Evolutionary conservation across 768 basidiomycete genomes (phyloP).

Genomic region (Mycena filopes): DNA sequence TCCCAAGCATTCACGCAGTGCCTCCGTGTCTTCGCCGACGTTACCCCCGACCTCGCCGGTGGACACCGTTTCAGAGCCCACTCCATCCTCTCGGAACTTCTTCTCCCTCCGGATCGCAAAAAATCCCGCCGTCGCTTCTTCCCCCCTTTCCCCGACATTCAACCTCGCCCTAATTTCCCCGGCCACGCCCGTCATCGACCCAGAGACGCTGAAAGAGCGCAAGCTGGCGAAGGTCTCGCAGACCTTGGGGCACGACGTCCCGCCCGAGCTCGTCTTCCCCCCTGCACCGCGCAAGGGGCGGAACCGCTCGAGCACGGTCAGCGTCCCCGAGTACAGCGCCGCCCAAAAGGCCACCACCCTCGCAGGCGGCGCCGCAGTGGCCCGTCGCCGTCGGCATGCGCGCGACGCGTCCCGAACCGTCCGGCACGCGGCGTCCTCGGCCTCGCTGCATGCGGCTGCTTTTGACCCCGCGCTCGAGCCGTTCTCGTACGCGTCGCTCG

Average conservation of each 20-base stretch:
- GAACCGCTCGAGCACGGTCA: slow-evolving; percentile 31
- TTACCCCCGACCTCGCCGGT: not conserved
- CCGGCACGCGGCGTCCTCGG: slow-evolving; percentile 25
- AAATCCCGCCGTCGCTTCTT: not conserved
- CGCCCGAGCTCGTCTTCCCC: slow-evolving; percentile 31
- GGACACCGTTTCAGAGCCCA: not conserved
- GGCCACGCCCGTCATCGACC: slow-evolving; percentile 12
- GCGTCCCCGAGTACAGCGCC: slow-evolving; percentile 20
- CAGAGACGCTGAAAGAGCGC: slow-evolving; percentile 18
- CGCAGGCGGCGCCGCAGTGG: not conserved
- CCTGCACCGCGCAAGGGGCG: slow-evolving; percentile 10
- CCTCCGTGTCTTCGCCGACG: not conserved
- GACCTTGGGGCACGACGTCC: slow-evolving; percentile 35
- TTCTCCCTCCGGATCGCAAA: slow-evolving; percentile 26
- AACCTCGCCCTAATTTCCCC: slow-evolving; percentile 11
- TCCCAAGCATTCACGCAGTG: slow-evolving; percentile 4
- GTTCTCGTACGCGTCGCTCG: slow-evolving; percentile 28
- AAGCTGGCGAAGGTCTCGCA: slow-evolving; percentile 32
- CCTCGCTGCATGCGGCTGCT: slow-evolving; percentile 10
- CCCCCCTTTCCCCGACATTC: slow-evolving; percentile 23
- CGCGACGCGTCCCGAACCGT: slow-evolving; percentile 1
- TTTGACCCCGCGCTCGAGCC: slow-evolving; percentile 6
- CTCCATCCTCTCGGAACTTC: slow-evolving; percentile 11
- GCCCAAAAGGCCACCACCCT: not conserved
- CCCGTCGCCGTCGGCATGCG: slow-evolving; percentile 17